Evolutionary conservation across 108 stramenopile genomes (phyloP).

Genomic region (Conticribra weissflogii): DNA sequence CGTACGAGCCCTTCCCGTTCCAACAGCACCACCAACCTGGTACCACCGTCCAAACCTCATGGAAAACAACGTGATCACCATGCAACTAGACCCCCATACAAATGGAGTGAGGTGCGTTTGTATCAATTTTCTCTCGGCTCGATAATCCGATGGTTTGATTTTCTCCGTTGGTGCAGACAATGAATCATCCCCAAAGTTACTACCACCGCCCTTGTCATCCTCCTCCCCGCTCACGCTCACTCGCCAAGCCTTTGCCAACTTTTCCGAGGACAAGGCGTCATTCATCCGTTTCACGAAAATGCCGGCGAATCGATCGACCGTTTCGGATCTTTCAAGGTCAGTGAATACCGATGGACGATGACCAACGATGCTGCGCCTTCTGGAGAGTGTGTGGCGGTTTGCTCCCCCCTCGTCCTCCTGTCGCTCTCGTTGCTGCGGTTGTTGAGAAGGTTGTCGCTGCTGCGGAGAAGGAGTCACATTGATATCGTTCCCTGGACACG

Average conservation of each 20-base stretch:
- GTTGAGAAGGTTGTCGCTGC: too few species aligned
- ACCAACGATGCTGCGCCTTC: not conserved
- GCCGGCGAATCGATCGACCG: conserved; percentile 23
- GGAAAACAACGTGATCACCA: conserved; percentile 25
- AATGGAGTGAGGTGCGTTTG: conserved; percentile 35
- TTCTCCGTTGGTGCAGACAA: not conserved
- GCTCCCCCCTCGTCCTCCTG: not conserved
- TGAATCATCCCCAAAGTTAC: not conserved
- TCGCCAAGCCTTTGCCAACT: conserved; percentile 32
- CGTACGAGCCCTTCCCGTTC: not conserved
- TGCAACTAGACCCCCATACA: conserved; percentile 30
- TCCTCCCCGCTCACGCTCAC: not conserved
- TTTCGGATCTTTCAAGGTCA: conserved; percentile 29
- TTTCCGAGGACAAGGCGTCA: conserved; percentile 27
- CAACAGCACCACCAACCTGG: not conserved
- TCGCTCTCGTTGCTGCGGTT: too few species aligned
- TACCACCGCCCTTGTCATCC: not conserved
- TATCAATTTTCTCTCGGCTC: conserved; percentile 18
- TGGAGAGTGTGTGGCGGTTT: not conserved
- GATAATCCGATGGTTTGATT: conserved; percentile 19
- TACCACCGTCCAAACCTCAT: conserved; percentile 37
- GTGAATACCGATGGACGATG: conserved; percentile 21
- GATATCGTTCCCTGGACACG: too few species aligned
- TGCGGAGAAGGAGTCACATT: too few species aligned
- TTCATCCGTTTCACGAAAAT: conserved; percentile 37